phyloP scores from a whole-genome alignment of 2,329 filamentous ascomycete species.

The Aphanocladium album region DNA sequence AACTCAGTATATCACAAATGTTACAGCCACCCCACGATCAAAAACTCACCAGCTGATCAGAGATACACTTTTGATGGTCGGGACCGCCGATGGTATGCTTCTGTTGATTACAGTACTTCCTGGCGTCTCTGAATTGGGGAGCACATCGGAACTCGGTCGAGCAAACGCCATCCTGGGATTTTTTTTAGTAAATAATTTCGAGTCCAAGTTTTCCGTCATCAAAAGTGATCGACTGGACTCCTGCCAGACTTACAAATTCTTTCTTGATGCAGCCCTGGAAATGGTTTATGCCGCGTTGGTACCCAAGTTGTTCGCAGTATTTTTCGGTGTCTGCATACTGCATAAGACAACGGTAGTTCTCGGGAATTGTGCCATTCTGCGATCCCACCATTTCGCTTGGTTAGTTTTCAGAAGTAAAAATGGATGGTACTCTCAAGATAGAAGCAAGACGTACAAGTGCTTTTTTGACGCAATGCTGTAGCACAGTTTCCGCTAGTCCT shows the following conservation, averaged over 20 bases:
- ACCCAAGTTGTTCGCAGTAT: conserved; percentile 3
- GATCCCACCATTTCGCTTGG: neutral
- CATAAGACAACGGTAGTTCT: neutral
- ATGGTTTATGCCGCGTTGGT: neutral
- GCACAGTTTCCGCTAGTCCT: neutral
- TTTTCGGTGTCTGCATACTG: conserved; percentile 1
- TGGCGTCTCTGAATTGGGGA: conserved; percentile 5
- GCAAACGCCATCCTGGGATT: neutral
- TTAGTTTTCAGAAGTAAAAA: neutral
- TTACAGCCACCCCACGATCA: neutral
- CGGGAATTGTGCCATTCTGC: neutral
- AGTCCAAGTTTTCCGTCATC: neutral
- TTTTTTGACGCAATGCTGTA: neutral
- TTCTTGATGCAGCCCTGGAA: conserved; percentile 7
- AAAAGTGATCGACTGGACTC: neutral
- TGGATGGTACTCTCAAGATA: neutral
- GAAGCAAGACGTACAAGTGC: neutral
- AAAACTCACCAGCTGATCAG: conserved; percentile 2
- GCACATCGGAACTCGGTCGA: conserved; percentile 2
- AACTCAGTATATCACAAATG: neutral
- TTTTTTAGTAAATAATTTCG: neutral
- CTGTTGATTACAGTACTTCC: conserved; percentile 2
- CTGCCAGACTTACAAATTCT: conserved; percentile 1
- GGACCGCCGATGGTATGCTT: conserved; percentile 1
- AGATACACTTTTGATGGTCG: conserved; percentile 9